Percentiles rank a stretch among this genome's conserved stretches.
Conservation (phyloP, 768 basidiomycete genomes). For the Termitomyces sp. region DNA sequence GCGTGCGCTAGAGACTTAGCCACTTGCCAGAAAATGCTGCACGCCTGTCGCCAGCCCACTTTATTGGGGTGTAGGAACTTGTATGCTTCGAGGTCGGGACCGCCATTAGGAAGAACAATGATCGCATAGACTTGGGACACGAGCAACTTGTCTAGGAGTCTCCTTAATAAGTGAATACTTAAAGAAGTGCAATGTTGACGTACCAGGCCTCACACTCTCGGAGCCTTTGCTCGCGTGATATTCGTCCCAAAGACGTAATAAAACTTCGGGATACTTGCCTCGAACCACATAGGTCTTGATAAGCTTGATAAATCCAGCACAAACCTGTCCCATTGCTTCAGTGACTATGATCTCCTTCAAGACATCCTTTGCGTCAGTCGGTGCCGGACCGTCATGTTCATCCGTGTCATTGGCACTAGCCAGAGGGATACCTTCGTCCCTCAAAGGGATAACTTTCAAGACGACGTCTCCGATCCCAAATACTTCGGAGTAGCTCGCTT, state of each 20-base stretch:
- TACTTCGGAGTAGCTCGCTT: constrained; percentile 96
- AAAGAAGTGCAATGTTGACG: constrained; percentile 4
- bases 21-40: constrained; percentile 89
- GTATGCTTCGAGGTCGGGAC: constrained; percentile 86
- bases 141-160: constrained; percentile 59
- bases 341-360: constrained; percentile 80
- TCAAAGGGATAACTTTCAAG: constrained; percentile 83
- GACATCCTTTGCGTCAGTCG: constrained; percentile 70
- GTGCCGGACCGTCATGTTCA: constrained; percentile 55
- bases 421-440: constrained; percentile 34
- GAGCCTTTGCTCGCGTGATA: constrained; percentile 73
- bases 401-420: constrained; percentile 12
- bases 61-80: constrained; percentile 53
- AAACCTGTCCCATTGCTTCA: constrained; percentile 69
- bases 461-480: constrained; percentile 87
- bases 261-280: constrained; percentile 74
- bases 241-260: constrained; percentile 85
- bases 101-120: constrained; percentile 86
- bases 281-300: constrained; percentile 81
- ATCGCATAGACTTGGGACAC: constrained; percentile 82
- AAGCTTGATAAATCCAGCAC: constrained; percentile 74
- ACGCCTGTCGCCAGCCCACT: constrained; percentile 80
- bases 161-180: background rate
- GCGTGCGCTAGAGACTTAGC: constrained; percentile 70
- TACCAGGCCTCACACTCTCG: constrained; percentile 83